Evolutionary conservation across 768 basidiomycete species (phyloP), one percentile per base, ranked within the genome.

Genomic region (Agaricus bisporus): DNA sequence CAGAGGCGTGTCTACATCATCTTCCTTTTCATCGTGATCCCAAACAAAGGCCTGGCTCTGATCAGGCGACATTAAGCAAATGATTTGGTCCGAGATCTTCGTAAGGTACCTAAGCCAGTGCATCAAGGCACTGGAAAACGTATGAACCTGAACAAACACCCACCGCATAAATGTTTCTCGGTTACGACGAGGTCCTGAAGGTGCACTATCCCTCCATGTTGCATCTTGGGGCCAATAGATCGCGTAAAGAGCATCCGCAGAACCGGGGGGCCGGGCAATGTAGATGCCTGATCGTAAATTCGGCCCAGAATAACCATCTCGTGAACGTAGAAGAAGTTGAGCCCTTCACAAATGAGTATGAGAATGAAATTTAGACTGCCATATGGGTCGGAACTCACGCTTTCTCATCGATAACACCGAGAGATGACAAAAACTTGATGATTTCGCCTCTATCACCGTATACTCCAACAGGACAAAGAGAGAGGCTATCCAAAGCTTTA

Each of bases 151-250:
- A 9, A 25, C 5, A 14, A 41, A 17, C 5, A 53, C 65, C 37
- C 64, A 79, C 83, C 82, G 66, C 80, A 85, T 83, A 58, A 85
- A 85, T 0, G 81, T 80, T 2, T 77, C 68, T 5, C 83, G 71
- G 64, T 83, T 85, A 2, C 76, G 72, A 26, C 69, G 60, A 45
- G 79, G 72, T 4, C 78, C 66, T 1, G 73, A 66, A 5, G 65
- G 35, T 0, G 79, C 74, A 12, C 68, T 64, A 60, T 83, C 80
- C 32, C 76, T 61, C 83, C 83, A 85, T 0, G 82, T 83, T 0
- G 66, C 71, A 28, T 78, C 70, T 55, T 85, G 80, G 0, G 82
- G 82, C 83, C 84, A 85, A 52, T 80, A 83, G 5, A 85, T 58
- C 12, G 81, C 70, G 47, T 78, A 80, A 6, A 78, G 47, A 20